Percentiles rank a stretch among this genome's conserved stretches.
Conservation (phyloP, 2,329 filamentous ascomycete genomes). For the Aspergillus quadrilineatus region DNA sequence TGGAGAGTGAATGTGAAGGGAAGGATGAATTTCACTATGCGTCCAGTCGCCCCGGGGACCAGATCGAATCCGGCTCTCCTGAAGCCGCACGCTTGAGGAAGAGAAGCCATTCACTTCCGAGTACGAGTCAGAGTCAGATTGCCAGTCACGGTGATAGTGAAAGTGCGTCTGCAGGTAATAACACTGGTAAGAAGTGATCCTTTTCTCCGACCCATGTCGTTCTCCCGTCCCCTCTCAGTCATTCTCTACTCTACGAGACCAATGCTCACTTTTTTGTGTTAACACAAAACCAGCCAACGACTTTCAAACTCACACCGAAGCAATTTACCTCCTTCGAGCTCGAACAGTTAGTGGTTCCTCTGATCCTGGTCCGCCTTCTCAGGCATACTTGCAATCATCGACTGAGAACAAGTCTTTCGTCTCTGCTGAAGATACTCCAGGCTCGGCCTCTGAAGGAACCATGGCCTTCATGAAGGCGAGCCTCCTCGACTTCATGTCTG, state of each 20-base stretch:
- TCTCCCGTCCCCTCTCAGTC: not conserved
- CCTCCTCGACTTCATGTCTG: constrained; percentile 8
- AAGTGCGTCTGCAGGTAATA: not conserved
- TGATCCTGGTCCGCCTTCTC: not conserved
- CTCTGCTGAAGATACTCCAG: not conserved
- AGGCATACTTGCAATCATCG: not conserved
- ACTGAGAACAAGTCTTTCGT: too few species aligned
- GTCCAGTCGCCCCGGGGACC: not conserved
- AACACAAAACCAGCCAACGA: not conserved
- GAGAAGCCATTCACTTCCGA: not conserved
- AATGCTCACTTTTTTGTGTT: not conserved
- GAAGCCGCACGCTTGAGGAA: not conserved
- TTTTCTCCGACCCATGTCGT: not conserved
- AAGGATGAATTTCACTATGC: not conserved
- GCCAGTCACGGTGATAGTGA: not conserved
- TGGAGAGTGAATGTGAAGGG: not conserved
- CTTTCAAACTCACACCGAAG: constrained; percentile 10
- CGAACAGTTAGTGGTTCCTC: constrained; percentile 15
- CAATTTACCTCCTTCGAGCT: constrained; percentile 17
- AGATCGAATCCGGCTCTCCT: not conserved
- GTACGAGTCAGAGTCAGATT: not conserved
- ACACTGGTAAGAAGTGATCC: not conserved
- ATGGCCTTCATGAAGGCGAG: constrained; percentile 4
- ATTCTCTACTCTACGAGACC: not conserved
- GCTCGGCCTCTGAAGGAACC: not conserved